phyloP scores from a whole-genome alignment of 2,329 filamentous ascomycete genomes.

The Didymellaceae sp. region DNA sequence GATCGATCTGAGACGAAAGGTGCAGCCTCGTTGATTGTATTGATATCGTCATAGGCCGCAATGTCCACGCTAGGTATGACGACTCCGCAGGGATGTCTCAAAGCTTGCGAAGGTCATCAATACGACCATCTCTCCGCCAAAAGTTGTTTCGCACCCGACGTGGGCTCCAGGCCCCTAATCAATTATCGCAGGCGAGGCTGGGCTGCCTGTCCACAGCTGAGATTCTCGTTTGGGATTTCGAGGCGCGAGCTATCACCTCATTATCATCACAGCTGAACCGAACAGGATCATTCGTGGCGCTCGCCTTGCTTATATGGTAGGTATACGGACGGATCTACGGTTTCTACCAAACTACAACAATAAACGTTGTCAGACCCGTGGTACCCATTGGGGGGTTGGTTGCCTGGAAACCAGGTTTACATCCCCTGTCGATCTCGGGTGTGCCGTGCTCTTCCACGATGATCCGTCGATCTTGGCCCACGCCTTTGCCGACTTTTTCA shows the following conservation, averaged over 20 bases:
- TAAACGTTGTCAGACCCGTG: constrained; percentile 3
- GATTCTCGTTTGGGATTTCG: background rate
- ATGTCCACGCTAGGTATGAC: constrained; percentile 2
- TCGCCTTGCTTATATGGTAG: background rate
- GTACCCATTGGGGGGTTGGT: constrained; percentile 1
- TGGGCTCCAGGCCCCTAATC: background rate
- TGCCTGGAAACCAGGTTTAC: background rate
- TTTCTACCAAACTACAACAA: background rate
- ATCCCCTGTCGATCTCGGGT: constrained; percentile 10
- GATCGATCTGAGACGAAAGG: background rate
- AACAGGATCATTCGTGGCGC: background rate
- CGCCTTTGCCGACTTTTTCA: constrained; percentile 5
- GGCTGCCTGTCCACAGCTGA: background rate
- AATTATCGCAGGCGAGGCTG: background rate
- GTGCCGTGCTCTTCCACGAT: constrained; percentile 1
- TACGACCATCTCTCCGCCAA: background rate
- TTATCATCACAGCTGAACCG: background rate
- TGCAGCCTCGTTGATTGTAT: constrained; percentile 7
- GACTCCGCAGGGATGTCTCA: constrained; percentile 4
- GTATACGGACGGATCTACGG: background rate
- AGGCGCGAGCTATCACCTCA: background rate
- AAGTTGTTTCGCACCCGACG: background rate
- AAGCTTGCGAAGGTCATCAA: constrained; percentile 2
- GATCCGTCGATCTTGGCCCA: constrained; percentile 15
- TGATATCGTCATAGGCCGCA: constrained; percentile 12